These are phyloP conservation scores for Alloteropsis angusta DNA, from an alignment of 202 grass and related monocot species.

Conservation along the genomic window DNA sequence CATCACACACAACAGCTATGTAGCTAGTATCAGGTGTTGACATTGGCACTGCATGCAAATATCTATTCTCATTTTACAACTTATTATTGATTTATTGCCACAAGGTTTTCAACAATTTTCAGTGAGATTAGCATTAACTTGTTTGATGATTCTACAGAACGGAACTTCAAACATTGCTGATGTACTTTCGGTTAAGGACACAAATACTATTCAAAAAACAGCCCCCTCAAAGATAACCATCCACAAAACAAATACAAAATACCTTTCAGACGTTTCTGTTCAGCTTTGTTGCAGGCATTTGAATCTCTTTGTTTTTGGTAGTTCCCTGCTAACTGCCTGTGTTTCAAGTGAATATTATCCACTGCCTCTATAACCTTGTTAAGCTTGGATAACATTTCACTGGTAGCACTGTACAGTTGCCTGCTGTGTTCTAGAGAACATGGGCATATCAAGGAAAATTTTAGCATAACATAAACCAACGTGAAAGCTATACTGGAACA, in stretches of 20 bases:
- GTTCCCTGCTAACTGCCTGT: conserved; percentile 43
- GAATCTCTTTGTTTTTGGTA: conserved; percentile 56
- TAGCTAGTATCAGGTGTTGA: neutral
- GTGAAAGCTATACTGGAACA: neutral
- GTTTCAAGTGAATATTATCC: conserved; percentile 64
- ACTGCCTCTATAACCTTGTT: conserved; percentile 33
- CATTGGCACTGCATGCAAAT: neutral
- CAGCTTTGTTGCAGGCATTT: conserved; percentile 42
- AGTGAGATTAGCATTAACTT: neutral
- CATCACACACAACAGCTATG: neutral
- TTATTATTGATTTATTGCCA: neutral
- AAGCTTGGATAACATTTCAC: conserved; percentile 32
- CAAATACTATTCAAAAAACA: neutral
- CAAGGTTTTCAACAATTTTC: neutral
- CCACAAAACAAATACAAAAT: conserved; percentile 17
- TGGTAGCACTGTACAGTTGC: conserved; percentile 22
- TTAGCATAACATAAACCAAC: conserved; percentile 5
- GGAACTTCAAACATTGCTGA: neutral
- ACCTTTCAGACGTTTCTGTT: conserved; percentile 70
- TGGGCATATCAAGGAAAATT: conserved; percentile 16
- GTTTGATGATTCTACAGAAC: neutral
- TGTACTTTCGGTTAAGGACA: neutral
- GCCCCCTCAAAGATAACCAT: neutral
- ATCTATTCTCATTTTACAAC: neutral
- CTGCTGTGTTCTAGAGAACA: conserved; percentile 31